Percentiles rank a stretch among this genome's conserved stretches.
These are phyloP conservation scores for Lagenidium sp. DNA, from an alignment of 352 stramenopile species.

Conservation along the genomic window DNA sequence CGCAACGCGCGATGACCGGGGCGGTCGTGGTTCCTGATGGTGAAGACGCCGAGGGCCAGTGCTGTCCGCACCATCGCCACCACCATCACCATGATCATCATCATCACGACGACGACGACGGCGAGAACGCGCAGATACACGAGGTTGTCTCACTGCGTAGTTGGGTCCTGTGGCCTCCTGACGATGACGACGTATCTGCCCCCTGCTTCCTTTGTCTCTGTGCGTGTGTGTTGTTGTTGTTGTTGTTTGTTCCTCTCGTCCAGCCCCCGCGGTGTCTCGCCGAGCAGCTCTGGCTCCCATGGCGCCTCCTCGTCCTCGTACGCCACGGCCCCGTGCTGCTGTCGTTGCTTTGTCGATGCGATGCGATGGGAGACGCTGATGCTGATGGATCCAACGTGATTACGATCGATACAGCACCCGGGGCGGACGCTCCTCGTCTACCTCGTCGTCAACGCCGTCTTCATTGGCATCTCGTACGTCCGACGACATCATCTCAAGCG, in stretches of 20 bases:
- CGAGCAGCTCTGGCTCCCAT: slow-evolving; percentile 68
- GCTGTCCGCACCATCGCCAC: too few species aligned
- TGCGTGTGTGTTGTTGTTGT: too few species aligned
- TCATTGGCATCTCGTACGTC: slow-evolving; percentile 40
- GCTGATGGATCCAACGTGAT: neutral
- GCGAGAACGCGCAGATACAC: too few species aligned
- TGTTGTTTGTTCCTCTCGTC: neutral
- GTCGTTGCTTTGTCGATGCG: neutral
- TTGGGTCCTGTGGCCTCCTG: too few species aligned
- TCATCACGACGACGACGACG: too few species aligned
- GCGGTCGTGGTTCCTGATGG: too few species aligned
- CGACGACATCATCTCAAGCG: neutral
- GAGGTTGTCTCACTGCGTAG: too few species aligned
- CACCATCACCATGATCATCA: too few species aligned
- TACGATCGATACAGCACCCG: slow-evolving; percentile 33
- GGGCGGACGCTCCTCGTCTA: slow-evolving; percentile 40
- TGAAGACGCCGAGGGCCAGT: too few species aligned
- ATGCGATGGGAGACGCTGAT: too few species aligned
- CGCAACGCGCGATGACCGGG: too few species aligned
- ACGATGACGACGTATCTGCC: neutral
- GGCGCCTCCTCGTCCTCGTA: slow-evolving; percentile 49
- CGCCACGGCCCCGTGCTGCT: neutral
- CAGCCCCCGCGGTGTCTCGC: slow-evolving; percentile 19
- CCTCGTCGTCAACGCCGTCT: slow-evolving; percentile 40
- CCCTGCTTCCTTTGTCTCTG: too few species aligned